Base-by-base conservation (phyloP, 768 basidiomycete species). In the Phlebiopsis flavidoalba region DNA sequence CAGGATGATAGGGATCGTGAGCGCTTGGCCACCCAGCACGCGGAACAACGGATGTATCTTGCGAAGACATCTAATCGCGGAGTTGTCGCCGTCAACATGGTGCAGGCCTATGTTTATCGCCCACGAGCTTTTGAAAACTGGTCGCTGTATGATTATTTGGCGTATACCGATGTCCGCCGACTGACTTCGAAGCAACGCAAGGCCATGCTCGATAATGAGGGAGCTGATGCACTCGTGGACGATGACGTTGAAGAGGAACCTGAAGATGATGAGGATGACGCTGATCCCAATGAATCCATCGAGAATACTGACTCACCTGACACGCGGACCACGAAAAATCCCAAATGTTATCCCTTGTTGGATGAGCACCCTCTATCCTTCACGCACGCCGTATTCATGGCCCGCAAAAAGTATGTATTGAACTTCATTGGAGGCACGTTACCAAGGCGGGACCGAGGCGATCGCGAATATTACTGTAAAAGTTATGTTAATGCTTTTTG, bases 371-470 rank as follows among this genome's bases (percentile, higher is more conserved):
- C 45, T 3, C 8, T 46, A 8, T 14, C 8, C 5, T 2, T 5
- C 19, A 46, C 3, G 3, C 45, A 46, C 45, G 45, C 15, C 2
- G 45, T 46, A 2, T 46, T 46, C 45, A 46, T 3, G 19, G 40
- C 17, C n/a, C 6, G 26, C 8, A 19, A 14, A 14, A 2, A 14
- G 19, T 22, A 43, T 65, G 72, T 15, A 67, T 70, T 0, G 73
- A 73, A 31, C 71, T 75, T 62, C 17, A 69, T 3, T 72, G 73
- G 6, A 65, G 66, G 0, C 61, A 33, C 60, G 0, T 51, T 74
- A 5, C 75, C 74, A 0, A 12, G 70, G 21, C 26, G 19, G 36
- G 74, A 75, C 47, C 57, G 65, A 61, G 36, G 61, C 15, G 57
- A 65, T 61, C 14, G 33, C 17, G 67, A 67, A 17, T 61, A 37